Base-by-base conservation (phyloP, 768 basidiomycete species). In the Floccularia luteovirens region DNA sequence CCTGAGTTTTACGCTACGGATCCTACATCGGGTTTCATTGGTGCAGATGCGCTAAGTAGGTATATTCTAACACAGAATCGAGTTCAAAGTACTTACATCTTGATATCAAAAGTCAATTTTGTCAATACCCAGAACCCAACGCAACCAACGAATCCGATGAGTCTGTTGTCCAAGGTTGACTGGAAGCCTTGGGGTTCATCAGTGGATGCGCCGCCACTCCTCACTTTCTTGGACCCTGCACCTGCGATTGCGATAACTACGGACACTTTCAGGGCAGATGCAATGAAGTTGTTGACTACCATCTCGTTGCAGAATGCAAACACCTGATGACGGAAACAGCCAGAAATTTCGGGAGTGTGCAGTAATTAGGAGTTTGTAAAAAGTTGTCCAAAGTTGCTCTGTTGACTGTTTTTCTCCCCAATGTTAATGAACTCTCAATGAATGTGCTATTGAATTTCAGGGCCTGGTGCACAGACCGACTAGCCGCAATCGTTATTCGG, bases 171-270 rank as follows among this genome's bases (percentile, higher is more conserved):
- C 8, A 28, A 28, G 8, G 14, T 28, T 28, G 27, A 28, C 27
- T 28, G 27, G 27, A 8, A 8, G 14, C 14, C 14, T 8, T 28
- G 27, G 27, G 42, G 38, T 5, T 28, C 27, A 14, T 8, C 8
- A 8, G 10, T 28, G 1, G 33, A 36, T 2, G 37, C 22, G 17
- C 45, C 46, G 7, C 45, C 48, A 7, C 25, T 47, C 21, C 32
- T 50, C 7, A 47, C 46, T 4, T 47, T 50, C 27, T 14, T 50
- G 5, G 48, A 47, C 22, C 39, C 43, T 6, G 36, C 45, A 5
- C 45, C 42, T 17, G 17, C 16, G 14, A 36, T 49, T 30, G 30
- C 12, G 2, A 47, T 50, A 10, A 47, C 45, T 2, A 25, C 24
- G 10, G 45, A 50, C 16, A 47, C 28, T 2, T 47, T 20, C 27